Evolutionary conservation across 1,284 basidiomycete species (phyloP), one percentile per base, ranked within the genome.

Genomic region (Phaffia rhodozyma): DNA sequence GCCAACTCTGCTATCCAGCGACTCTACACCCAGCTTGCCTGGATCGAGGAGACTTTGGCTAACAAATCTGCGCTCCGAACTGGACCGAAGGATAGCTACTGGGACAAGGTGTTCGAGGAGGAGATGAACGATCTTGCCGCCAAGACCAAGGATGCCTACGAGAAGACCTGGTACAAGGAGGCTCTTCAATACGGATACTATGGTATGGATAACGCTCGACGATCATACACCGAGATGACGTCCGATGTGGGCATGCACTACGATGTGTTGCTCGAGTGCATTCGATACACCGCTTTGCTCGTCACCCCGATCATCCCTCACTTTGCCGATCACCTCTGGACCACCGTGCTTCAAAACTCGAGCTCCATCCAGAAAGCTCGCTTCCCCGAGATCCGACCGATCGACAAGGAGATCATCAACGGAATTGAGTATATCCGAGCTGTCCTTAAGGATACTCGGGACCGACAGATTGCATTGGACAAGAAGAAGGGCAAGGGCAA

Each of bases 1-100:
- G 96, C 96, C 23, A 99, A 98, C 74, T 93, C 96, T 25, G 93
- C 92, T 70, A 98, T 99, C 73, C 78, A 98, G 72, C 84, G 96
- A 66, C 79, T 99, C 67, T 88, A 94, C 77, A 98, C 94, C 0
- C 79, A 97, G 69, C 81, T 92, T 68, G 82, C 81, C 7, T 98
- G 94, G 93, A 93, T 90, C 71, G 86, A 92, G 87, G 91, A 93
- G 70, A 85, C 87, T 78, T 77, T 84, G 69, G 82, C 82, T 67
- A 83, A 85, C 63, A 78, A 85, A 67, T 76, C 79, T 32, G 84
- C 82, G 70, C 77, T 96, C 69, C 85, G 93, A 34, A 81, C 81
- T 18, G 91, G 79, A 61, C 71, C 71, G 73, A 75, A 69, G 70
- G 73, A 65, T 87, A 93, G 72, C 67, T 68, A 73, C 69, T 78